phyloP scores from a whole-genome alignment of 164 flowering plant genomes.

The Tinospora cordifolia region DNA sequence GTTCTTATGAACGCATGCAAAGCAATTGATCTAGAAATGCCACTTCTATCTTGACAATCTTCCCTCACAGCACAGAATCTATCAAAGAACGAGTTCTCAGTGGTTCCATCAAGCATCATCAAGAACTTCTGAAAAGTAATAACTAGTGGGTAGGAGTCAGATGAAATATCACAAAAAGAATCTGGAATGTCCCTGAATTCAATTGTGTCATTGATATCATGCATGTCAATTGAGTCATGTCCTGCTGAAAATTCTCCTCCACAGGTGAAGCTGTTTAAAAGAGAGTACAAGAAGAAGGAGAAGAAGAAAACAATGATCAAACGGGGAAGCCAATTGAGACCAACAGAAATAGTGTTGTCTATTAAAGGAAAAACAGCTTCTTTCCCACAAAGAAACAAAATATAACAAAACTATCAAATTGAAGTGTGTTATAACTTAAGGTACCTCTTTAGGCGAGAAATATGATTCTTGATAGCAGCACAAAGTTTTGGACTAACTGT shows the following conservation, averaged over 20 bases:
- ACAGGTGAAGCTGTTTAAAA: constrained; percentile 34
- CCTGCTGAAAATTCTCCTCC: constrained; percentile 22
- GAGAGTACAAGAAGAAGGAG: not conserved
- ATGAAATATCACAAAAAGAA: constrained; percentile 38
- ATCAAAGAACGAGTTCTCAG: constrained; percentile 51
- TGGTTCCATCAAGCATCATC: constrained; percentile 71
- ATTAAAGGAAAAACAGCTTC: too few relatives aligned
- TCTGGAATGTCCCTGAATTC: constrained; percentile 53
- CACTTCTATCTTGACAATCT: constrained; percentile 12
- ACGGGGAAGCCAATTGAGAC: too few relatives aligned
- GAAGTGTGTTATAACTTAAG: not conserved
- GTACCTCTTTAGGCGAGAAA: constrained; percentile 56
- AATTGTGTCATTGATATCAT: constrained; percentile 32
- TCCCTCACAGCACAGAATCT: constrained; percentile 32
- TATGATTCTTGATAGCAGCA: constrained; percentile 52
- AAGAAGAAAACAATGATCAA: not conserved
- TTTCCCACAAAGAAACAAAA: not conserved
- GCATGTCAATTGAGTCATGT: constrained; percentile 25
- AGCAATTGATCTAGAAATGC: constrained; percentile 32
- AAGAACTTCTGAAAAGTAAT: constrained; percentile 63
- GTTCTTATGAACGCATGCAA: constrained; percentile 36
- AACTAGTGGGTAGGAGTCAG: constrained; percentile 50
- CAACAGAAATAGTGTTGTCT: too few relatives aligned
- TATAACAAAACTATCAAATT: not conserved
- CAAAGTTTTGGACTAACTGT: constrained; percentile 77